Percentiles rank a stretch among this genome's conserved stretches.
These are phyloP conservation scores for Psidium guajava DNA, from an alignment of 345 rosid species.

Conservation along the genomic window DNA sequence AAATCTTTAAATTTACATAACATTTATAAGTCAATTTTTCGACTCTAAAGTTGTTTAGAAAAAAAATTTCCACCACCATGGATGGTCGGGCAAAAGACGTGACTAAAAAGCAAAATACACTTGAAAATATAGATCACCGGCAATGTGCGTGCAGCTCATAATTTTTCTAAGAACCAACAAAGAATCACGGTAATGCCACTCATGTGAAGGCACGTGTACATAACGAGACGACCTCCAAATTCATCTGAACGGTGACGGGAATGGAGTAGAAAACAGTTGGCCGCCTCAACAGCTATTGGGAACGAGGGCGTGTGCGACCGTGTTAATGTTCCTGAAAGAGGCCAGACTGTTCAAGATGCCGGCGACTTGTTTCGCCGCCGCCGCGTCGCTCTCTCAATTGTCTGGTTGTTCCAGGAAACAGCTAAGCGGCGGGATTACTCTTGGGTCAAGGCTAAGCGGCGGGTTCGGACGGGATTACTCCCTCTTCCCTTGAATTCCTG, in stretches of 20 bases:
- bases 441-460: too few species aligned
- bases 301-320: not conserved
- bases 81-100: not conserved
- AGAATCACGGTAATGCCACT: not conserved
- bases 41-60: not conserved
- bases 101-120: not conserved
- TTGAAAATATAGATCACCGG: not conserved
- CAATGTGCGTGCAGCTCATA: not conserved
- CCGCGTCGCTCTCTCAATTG: slow-evolving; percentile 42
- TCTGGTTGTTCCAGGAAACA: slow-evolving; percentile 49
- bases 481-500: not conserved
- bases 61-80: not conserved
- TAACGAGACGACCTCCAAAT: not conserved
- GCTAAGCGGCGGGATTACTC: slow-evolving; percentile 47
- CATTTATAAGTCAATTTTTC: too few species aligned
- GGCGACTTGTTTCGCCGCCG: slow-evolving; percentile 15
- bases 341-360: not conserved
- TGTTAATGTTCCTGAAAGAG: not conserved
- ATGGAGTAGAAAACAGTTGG: not conserved
- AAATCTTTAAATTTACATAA: too few species aligned
- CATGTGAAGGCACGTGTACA: not conserved
- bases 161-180: not conserved
- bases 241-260: not conserved
- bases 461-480: slow-evolving; percentile 22
- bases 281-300: not conserved